phyloP scores from a whole-genome alignment of 106 monocot species.

The Triglochin maritima region DNA sequence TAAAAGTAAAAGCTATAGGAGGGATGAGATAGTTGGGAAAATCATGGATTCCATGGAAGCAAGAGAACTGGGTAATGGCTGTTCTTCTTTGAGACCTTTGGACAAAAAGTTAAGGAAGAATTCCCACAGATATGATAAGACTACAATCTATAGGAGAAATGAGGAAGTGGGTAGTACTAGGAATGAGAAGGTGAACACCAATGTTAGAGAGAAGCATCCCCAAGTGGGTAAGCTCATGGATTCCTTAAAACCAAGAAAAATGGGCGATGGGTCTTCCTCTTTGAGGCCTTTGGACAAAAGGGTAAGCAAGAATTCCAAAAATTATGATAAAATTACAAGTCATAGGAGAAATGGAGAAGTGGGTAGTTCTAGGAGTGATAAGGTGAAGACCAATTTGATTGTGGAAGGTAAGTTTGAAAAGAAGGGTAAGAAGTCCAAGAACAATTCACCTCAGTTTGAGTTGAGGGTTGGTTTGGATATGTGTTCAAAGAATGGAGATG shows the following conservation, averaged over 20 bases:
- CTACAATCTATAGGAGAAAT: no score
- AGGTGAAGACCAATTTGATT: neutral
- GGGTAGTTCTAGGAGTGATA: conserved; percentile 3
- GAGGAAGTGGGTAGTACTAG: no score
- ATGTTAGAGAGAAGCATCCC: neutral
- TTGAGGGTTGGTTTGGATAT: conserved; percentile 40
- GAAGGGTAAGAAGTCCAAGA: conserved; percentile 22
- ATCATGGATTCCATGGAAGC: neutral
- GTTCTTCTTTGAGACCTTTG: conserved; percentile 4
- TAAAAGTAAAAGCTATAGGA: no score
- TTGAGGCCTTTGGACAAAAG: conserved; percentile 2
- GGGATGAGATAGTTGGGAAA: no score
- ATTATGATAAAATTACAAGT: neutral
- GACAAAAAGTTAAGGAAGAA: conserved; percentile 17
- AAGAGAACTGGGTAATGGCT: neutral
- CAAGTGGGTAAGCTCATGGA: neutral
- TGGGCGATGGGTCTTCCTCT: neutral
- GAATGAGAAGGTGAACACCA: no score
- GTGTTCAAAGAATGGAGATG: conserved; percentile 72
- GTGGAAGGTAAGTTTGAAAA: neutral
- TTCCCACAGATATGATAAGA: conserved; percentile 10
- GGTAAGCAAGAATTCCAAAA: neutral
- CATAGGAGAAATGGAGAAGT: conserved; percentile 4
- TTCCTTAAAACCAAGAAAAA: neutral
- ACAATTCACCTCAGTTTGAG: conserved; percentile 7